Evolutionary conservation across 2,329 filamentous ascomycete species (phyloP).

Genomic region (Apiospora marii): DNA sequence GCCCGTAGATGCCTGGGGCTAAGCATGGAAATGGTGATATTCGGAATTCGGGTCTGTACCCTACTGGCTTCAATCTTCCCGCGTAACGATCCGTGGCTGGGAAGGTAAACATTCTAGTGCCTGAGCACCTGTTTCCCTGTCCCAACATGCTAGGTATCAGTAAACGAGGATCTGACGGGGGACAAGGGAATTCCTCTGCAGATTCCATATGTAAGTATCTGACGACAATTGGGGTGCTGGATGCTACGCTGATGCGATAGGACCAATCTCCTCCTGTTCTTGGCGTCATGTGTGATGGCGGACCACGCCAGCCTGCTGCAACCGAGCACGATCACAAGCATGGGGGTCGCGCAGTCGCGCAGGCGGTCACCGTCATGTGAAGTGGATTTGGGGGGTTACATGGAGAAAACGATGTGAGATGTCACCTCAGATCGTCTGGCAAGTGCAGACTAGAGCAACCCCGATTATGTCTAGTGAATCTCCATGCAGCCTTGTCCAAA

Average conservation of each 20-base stretch:
- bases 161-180: background rate
- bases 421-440: background rate
- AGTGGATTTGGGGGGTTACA: background rate
- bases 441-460: background rate
- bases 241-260: conserved; percentile 1
- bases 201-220: background rate
- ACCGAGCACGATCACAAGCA: background rate
- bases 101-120: background rate
- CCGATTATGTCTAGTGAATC: background rate
- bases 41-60: background rate
- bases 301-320: background rate
- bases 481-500: background rate
- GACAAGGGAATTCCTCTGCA: background rate
- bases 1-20: background rate
- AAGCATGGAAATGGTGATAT: background rate
- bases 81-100: background rate
- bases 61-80: background rate
- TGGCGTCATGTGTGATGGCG: conserved; percentile 11
- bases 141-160: no score
- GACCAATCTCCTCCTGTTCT: background rate
- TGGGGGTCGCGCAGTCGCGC: background rate
- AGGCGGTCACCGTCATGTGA: background rate
- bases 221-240: background rate
- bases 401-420: background rate
- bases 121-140: background rate